A percentile compares a stretch with the other conserved stretches of the same genome.
These are phyloP conservation scores for Lachnellula subtilissima DNA, from an alignment of 2,329 filamentous ascomycete genomes.

Conservation along the genomic window DNA sequence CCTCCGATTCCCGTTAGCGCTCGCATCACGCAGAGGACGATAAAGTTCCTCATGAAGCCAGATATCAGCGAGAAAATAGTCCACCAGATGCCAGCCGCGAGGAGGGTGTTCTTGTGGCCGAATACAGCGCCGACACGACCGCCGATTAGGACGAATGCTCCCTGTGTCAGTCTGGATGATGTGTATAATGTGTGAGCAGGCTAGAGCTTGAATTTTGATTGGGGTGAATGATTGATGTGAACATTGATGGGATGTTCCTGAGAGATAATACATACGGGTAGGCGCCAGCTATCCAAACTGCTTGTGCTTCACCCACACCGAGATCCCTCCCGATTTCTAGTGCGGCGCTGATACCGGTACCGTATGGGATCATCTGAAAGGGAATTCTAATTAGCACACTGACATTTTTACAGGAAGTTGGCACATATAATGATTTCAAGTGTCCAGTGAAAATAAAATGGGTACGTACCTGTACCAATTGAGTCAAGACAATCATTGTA, in stretches of 20 bases:
- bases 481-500: too few relatives aligned
- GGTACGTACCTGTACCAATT: too few relatives aligned
- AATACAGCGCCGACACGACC: conserved; percentile 47
- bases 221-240: too few relatives aligned
- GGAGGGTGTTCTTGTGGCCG: conserved; percentile 43
- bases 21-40: conserved; percentile 40
- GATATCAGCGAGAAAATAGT: conserved; percentile 27
- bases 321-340: neutral
- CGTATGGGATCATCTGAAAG: neutral
- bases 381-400: neutral
- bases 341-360: neutral
- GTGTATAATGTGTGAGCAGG: too few relatives aligned
- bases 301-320: neutral
- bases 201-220: too few relatives aligned
- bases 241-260: too few relatives aligned
- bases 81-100: conserved; percentile 40
- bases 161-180: conserved; percentile 39
- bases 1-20: conserved; percentile 46
- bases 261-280: neutral
- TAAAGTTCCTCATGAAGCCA: conserved; percentile 40
- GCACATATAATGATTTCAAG: too few relatives aligned
- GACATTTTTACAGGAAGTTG: too few relatives aligned
- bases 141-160: conserved; percentile 45
- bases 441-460: too few relatives aligned
- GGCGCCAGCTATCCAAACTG: neutral